Conservation (phyloP, 306 rosid species). For the Chamaecrista fasciculata region DNA sequence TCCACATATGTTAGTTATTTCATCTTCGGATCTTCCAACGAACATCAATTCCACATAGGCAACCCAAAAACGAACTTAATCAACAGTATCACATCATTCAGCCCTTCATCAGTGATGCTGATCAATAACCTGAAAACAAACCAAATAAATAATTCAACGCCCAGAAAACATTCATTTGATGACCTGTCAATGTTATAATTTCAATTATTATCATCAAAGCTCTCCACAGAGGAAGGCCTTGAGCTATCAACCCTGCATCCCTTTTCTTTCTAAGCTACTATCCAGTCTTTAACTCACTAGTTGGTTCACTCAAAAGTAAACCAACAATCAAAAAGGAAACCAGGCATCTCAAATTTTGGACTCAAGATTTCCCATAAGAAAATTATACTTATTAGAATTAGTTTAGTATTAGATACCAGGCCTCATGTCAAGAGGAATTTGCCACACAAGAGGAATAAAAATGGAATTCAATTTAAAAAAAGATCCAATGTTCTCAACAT, state of each 20-base stretch:
- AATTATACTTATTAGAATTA: no score
- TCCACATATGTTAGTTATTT: constrained; percentile 59
- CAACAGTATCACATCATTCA: constrained; percentile 38
- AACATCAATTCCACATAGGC: no score
- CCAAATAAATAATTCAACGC: constrained; percentile 41
- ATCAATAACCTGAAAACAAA: constrained; percentile 58
- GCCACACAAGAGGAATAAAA: no score
- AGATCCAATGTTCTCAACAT: neutral
- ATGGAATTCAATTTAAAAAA: neutral
- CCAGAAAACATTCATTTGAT: constrained; percentile 23
- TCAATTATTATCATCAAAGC: constrained; percentile 6
- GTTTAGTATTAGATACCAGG: no score
- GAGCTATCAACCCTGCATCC: constrained; percentile 11
- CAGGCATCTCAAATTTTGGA: constrained; percentile 11
- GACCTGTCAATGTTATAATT: constrained; percentile 8
- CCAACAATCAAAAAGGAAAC: constrained; percentile 12
- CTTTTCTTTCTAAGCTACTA: neutral
- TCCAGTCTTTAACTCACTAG: neutral
- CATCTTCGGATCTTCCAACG: constrained; percentile 59
- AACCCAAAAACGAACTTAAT: constrained; percentile 25
- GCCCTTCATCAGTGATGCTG: constrained; percentile 30
- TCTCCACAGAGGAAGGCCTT: neutral
- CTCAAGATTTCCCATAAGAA: no score
- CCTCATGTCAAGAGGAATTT: no score
- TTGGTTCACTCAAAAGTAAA: neutral